phyloP scores from a whole-genome alignment of 2,329 filamentous ascomycete genomes.

The Cadophora malorum region DNA sequence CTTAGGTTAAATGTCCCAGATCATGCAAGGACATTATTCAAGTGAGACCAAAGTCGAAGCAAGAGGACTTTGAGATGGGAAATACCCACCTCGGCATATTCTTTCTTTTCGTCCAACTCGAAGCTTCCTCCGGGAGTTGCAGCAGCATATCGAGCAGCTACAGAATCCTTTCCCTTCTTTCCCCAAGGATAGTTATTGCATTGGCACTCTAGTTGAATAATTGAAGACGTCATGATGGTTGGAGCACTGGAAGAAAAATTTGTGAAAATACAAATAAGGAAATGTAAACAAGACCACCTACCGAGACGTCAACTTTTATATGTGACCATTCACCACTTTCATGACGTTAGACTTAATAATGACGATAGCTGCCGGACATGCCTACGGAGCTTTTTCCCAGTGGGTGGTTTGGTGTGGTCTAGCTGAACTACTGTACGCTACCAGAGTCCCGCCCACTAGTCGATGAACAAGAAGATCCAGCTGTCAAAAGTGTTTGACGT shows the following conservation, averaged over 20 bases:
- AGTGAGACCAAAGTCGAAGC: too few relatives aligned
- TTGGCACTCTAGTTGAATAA: conserved; percentile 60
- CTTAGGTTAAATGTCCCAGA: too few relatives aligned
- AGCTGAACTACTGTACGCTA: not conserved
- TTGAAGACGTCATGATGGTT: conserved; percentile 42
- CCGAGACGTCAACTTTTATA: not conserved
- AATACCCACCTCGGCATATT: too few relatives aligned
- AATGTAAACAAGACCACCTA: not conserved
- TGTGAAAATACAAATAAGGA: not conserved
- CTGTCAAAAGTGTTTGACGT: not conserved
- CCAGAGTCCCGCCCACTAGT: not conserved
- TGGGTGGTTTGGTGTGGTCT: not conserved
- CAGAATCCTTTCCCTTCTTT: conserved; percentile 42
- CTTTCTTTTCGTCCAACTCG: too few relatives aligned
- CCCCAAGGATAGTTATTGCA: conserved; percentile 66
- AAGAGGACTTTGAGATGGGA: too few relatives aligned
- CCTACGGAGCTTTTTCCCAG: not conserved
- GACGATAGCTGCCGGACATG: not conserved
- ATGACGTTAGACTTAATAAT: not conserved
- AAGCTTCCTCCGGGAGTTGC: too few relatives aligned
- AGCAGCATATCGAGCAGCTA: too few relatives aligned
- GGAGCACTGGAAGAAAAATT: not conserved
- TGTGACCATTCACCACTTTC: not conserved
- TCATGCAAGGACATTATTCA: too few relatives aligned
- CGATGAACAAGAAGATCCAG: not conserved